Percentiles rank a stretch among this genome's conserved stretches.
These are phyloP conservation scores for Exserohilum turcica DNA, from an alignment of 2,329 filamentous ascomycete genomes.

Conservation along the genomic window DNA sequence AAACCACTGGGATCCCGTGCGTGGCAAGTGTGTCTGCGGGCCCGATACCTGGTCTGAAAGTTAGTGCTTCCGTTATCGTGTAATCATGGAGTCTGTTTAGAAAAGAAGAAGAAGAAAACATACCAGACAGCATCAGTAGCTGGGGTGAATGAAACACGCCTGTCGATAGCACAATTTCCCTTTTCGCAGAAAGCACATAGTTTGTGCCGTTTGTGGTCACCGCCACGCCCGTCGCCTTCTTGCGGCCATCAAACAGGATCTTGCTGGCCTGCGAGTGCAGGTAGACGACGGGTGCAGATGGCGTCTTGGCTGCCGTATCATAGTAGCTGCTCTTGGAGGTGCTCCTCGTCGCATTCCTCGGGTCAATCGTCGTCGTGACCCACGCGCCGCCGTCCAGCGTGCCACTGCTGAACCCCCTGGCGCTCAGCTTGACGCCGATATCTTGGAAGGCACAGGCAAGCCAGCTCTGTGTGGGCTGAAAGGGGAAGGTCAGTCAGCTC, in stretches of 20 bases:
- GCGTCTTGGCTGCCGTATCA: conserved; percentile 8
- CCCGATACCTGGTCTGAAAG: conserved; percentile 43
- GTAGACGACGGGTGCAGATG: conserved; percentile 16
- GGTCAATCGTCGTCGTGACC: conserved; percentile 39
- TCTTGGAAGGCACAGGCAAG: conserved; percentile 28
- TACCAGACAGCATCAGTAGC: conserved; percentile 41
- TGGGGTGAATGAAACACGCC: conserved; percentile 51
- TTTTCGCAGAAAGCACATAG: conserved; percentile 28
- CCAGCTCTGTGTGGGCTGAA: conserved; percentile 27
- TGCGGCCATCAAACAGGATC: conserved; percentile 22
- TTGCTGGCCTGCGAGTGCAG: conserved; percentile 20
- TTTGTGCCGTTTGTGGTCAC: conserved; percentile 20
- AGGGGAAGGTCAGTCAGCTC: background rate
- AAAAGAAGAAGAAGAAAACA: background rate
- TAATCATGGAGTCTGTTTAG: background rate
- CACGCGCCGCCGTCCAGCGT: conserved; percentile 27
- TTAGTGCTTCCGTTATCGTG: background rate
- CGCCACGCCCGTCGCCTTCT: conserved; percentile 38
- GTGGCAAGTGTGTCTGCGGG: conserved; percentile 16
- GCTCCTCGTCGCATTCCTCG: conserved; percentile 25
- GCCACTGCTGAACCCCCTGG: conserved; percentile 31
- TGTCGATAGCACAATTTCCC: conserved; percentile 53
- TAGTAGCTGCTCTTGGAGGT: conserved; percentile 29
- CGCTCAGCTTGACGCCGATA: conserved; percentile 24
- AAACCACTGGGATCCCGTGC: conserved; percentile 26